Evolutionary conservation across 495 filamentous ascomycete genomes (phyloP).

Genomic region (Glutinoglossum americanum): DNA sequence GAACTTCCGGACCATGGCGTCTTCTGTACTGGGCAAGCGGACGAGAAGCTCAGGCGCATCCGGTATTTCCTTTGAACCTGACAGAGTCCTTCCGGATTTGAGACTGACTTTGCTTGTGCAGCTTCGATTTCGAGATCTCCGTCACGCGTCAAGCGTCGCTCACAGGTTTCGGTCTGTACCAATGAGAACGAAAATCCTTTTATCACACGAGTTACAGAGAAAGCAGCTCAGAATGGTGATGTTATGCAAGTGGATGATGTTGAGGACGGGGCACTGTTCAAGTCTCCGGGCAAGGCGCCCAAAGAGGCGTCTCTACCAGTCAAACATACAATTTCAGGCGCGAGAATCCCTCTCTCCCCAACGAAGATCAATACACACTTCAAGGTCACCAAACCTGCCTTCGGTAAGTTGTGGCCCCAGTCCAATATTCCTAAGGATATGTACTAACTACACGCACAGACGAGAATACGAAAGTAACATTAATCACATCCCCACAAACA

Average conservation of each 20-base stretch:
- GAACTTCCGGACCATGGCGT: constrained; percentile 28
- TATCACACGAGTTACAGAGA: constrained; percentile 9
- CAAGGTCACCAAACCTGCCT: constrained; percentile 10
- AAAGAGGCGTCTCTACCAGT: no score
- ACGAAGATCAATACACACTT: constrained; percentile 14
- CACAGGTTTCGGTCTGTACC: constrained; percentile 20
- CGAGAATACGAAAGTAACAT: constrained; percentile 11
- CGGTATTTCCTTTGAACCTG: constrained; percentile 27
- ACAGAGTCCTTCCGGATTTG: constrained; percentile 12
- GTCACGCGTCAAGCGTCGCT: constrained; percentile 42
- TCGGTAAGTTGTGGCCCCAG: constrained; percentile 7
- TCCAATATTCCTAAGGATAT: background rate
- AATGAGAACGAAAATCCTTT: constrained; percentile 34
- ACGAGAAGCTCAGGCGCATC: constrained; percentile 28
- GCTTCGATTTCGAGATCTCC: constrained; percentile 12
- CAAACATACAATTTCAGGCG: constrained; percentile 14
- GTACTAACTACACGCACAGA: constrained; percentile 1
- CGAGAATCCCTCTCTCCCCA: constrained; percentile 10
- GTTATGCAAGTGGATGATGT: constrained; percentile 18
- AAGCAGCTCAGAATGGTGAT: constrained; percentile 6
- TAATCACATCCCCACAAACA: constrained; percentile 32
- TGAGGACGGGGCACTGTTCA: background rate
- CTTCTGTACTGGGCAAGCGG: constrained; percentile 54
- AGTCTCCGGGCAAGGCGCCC: constrained; percentile 5
- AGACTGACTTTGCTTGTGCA: constrained; percentile 7